phyloP scores from a whole-genome alignment of 2,329 filamentous ascomycete species.

The Coniochaeta ligniaria region DNA sequence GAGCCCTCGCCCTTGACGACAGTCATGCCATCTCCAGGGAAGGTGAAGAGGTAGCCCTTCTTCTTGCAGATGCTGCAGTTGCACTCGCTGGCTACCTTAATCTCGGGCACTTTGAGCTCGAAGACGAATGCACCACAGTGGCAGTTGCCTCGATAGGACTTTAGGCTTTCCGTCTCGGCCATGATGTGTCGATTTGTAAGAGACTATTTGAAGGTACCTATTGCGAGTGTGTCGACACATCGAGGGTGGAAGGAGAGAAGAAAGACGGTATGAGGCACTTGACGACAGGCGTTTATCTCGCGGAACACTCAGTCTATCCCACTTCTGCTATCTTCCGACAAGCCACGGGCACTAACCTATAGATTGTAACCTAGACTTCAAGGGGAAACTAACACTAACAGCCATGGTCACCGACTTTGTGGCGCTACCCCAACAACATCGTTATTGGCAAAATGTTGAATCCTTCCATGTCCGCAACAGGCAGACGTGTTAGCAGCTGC shows the following conservation, averaged over 20 bases:
- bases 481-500: no score
- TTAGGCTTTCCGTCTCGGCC: slow-evolving; percentile 7
- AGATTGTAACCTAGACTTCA: background rate
- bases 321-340: background rate
- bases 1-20: slow-evolving; percentile 38
- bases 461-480: background rate
- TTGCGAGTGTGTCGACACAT: background rate
- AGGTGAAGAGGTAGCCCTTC: slow-evolving; percentile 35
- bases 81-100: slow-evolving; percentile 49
- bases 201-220: background rate
- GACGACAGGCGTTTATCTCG: background rate
- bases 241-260: background rate
- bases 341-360: background rate
- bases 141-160: slow-evolving; percentile 46
- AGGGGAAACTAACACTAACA: background rate
- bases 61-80: slow-evolving; percentile 61
- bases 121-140: slow-evolving; percentile 49
- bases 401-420: background rate
- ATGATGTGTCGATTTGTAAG: slow-evolving; percentile 3
- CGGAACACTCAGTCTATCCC: background rate
- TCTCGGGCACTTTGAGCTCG: slow-evolving; percentile 44
- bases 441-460: background rate
- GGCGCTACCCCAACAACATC: background rate
- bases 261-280: background rate
- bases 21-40: slow-evolving; percentile 23